phyloP scores from a whole-genome alignment of 768 basidiomycete genomes.

The Leccinum broughii region DNA sequence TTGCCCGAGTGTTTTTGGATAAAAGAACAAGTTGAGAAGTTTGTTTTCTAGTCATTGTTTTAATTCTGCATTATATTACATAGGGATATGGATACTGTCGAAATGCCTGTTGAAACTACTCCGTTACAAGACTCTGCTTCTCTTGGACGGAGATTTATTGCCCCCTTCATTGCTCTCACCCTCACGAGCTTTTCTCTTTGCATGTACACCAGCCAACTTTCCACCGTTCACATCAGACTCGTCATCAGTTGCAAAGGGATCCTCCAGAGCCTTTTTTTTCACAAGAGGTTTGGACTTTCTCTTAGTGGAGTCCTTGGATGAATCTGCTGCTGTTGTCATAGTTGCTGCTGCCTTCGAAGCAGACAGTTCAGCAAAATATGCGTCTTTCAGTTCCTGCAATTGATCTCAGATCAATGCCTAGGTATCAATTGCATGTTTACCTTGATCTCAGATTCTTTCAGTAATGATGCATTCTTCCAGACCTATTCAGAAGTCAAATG shows the following conservation, averaged over 20 bases:
- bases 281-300: conserved; percentile 43
- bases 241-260: conserved; percentile 60
- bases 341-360: conserved; percentile 29
- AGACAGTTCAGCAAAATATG: conserved; percentile 51
- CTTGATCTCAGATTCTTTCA: conserved; percentile 64
- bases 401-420: not conserved
- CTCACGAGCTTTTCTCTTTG: conserved; percentile 20
- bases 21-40: not conserved
- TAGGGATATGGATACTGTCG: not conserved
- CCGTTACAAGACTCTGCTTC: conserved; percentile 29
- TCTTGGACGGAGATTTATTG: conserved; percentile 38
- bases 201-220: conserved; percentile 8
- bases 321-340: conserved; percentile 19
- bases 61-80: not conserved
- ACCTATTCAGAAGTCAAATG: conserved; percentile 40
- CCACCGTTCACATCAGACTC: conserved; percentile 24
- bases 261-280: conserved; percentile 44
- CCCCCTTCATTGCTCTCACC: conserved; percentile 32
- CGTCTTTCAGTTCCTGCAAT: conserved; percentile 60
- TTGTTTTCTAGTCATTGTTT: not conserved
- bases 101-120: not conserved
- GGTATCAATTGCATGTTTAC: conserved; percentile 33
- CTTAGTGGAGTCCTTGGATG: conserved; percentile 20
- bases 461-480: conserved; percentile 64
- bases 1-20: conserved; percentile 15